phyloP scores from a whole-genome alignment of 176 grass and related monocot genomes.

The Typha latifolia region DNA sequence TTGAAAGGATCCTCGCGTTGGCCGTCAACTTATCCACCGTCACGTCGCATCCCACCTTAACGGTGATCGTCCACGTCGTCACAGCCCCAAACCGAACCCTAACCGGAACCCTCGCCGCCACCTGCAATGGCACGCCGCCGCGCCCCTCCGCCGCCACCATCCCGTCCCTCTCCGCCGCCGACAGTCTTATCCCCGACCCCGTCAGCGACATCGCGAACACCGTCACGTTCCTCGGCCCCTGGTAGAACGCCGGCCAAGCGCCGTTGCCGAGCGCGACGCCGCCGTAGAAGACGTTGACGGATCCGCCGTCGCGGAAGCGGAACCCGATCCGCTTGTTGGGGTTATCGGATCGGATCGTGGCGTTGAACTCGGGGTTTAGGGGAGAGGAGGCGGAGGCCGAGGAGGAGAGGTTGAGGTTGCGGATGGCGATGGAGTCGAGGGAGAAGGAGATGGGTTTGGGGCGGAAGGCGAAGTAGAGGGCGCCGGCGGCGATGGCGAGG shows the following conservation, averaged over 20 bases:
- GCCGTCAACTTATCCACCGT: slow-evolving; percentile 38
- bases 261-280: slow-evolving; percentile 31
- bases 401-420: slow-evolving; percentile 16
- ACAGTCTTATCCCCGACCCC: slow-evolving; percentile 41
- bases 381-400: slow-evolving; percentile 13
- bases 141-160: slow-evolving; percentile 36
- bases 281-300: slow-evolving; percentile 30
- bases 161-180: slow-evolving; percentile 19
- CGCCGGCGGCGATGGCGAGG: slow-evolving; percentile 9
- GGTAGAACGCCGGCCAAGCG: slow-evolving; percentile 49
- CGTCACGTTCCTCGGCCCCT: slow-evolving; percentile 46
- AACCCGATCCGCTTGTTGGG: slow-evolving; percentile 38
- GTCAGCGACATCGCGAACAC: slow-evolving; percentile 27
- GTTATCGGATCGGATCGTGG: slow-evolving; percentile 39
- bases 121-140: slow-evolving; percentile 41
- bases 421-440: background rate
- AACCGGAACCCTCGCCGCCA: slow-evolving; percentile 49
- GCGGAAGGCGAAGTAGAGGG: slow-evolving; percentile 19
- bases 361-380: slow-evolving; percentile 32
- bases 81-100: slow-evolving; percentile 35
- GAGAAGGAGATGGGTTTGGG: slow-evolving; percentile 19
- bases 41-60: slow-evolving; percentile 42
- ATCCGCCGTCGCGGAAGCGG: slow-evolving; percentile 27
- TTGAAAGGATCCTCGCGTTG: slow-evolving; percentile 33
- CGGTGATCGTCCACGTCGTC: slow-evolving; percentile 43